Evolutionary conservation across 345 rosid genomes (phyloP).

Genomic region (Salix viminalis): DNA sequence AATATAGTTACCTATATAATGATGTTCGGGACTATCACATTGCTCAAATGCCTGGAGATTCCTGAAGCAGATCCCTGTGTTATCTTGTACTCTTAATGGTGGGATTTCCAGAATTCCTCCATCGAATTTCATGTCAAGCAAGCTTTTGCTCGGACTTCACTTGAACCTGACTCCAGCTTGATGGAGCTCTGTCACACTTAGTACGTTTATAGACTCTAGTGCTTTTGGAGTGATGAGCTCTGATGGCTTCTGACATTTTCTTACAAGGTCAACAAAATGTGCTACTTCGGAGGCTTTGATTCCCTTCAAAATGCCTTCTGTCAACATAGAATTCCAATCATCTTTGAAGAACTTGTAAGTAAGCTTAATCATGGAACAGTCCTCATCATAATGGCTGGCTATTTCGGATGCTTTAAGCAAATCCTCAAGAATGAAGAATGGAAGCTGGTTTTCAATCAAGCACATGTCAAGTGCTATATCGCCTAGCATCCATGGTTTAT

Average conservation of each 20-base stretch:
- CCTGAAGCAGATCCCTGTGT: too few relatives aligned
- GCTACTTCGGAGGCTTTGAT: neutral
- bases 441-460: constrained; percentile 21
- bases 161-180: too few relatives aligned
- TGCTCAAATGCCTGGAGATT: too few relatives aligned
- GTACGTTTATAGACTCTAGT: too few relatives aligned
- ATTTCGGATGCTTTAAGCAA: constrained; percentile 3
- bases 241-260: neutral
- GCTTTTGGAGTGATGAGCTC: too few relatives aligned
- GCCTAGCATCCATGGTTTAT: neutral
- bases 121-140: too few relatives aligned
- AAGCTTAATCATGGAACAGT: neutral
- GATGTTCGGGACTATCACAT: too few relatives aligned
- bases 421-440: constrained; percentile 24
- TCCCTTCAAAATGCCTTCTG: neutral
- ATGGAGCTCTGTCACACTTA: too few relatives aligned
- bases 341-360: neutral
- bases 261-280: constrained; percentile 13
- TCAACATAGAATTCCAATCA: neutral
- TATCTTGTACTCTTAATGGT: too few relatives aligned
- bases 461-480: constrained; percentile 5
- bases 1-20: too few relatives aligned
- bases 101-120: too few relatives aligned
- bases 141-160: too few relatives aligned
- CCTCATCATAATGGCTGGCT: neutral